Conservation (phyloP, 371 early-diverging fungal genomes). For the Apophysomyces trapeziformis region DNA sequence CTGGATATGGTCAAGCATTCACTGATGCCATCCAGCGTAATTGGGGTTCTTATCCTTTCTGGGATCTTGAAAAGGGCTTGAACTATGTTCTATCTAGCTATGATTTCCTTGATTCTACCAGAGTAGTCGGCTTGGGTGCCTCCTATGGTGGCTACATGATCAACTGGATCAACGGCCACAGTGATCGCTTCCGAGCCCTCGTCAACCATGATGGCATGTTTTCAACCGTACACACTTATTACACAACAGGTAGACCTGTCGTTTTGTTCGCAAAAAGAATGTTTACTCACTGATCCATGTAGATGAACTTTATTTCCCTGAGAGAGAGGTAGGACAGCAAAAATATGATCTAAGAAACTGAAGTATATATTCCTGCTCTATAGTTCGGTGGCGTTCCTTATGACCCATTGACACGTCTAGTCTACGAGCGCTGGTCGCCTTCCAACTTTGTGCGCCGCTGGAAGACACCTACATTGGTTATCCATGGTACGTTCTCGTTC, state of each 20-base stretch:
- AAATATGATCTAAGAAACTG: too few relatives aligned
- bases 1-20: conserved; percentile 82
- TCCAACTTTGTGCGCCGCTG: conserved; percentile 73
- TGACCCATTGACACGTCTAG: conserved; percentile 47
- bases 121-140: conserved; percentile 77
- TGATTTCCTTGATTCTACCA: conserved; percentile 62
- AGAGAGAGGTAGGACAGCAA: conserved; percentile 61
- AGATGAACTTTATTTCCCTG: conserved; percentile 85
- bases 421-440: conserved; percentile 76
- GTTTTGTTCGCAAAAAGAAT: neutral
- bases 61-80: conserved; percentile 77
- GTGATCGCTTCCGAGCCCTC: conserved; percentile 70
- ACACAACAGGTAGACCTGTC: conserved; percentile 51
- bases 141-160: conserved; percentile 89
- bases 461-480: conserved; percentile 83
- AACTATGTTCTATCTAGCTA: conserved; percentile 66
- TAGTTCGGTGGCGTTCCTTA: conserved; percentile 77
- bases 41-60: conserved; percentile 82
- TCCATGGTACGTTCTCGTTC: conserved; percentile 62
- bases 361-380: neutral
- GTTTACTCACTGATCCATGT: neutral
- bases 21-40: conserved; percentile 73
- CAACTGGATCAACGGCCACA: conserved; percentile 69
- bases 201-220: conserved; percentile 90
- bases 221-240: conserved; percentile 65